Conservation (phyloP, 176 grass and related monocot species). For the Lolium multiflorum region DNA sequence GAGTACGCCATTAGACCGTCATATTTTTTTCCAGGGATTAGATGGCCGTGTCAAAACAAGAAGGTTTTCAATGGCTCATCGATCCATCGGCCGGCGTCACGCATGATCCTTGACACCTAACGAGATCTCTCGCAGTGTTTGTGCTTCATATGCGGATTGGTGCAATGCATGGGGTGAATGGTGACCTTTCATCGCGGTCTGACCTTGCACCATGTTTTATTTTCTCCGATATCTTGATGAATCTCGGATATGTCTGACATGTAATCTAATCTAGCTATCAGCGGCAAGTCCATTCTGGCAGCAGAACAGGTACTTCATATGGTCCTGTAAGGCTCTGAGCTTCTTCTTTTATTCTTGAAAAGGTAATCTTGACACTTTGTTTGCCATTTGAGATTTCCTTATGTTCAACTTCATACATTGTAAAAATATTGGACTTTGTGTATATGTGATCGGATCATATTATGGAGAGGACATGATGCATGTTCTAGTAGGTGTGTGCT, state of each 20-base stretch:
- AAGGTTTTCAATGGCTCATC: neutral
- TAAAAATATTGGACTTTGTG: no score
- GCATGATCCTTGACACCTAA: constrained; percentile 22
- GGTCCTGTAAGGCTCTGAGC: no score
- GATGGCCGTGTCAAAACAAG: constrained; percentile 21
- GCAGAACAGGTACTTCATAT: no score
- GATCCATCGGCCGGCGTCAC: constrained; percentile 26
- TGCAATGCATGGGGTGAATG: neutral
- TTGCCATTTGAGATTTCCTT: no score
- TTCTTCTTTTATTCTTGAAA: no score
- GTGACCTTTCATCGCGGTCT: neutral
- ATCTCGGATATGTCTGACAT: neutral
- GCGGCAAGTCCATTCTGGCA: no score
- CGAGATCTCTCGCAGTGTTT: constrained; percentile 4
- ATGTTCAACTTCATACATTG: no score
- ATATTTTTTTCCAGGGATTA: constrained; percentile 13
- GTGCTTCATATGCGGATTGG: constrained; percentile 31
- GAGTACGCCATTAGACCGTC: neutral
- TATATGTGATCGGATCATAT: no score
- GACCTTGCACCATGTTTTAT: constrained; percentile 8
- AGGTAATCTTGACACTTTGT: no score
- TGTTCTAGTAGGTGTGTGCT: no score
- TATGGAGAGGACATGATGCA: no score
- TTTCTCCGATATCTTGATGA: neutral
- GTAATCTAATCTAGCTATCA: no score